Conservation (phyloP, 768 basidiomycete species). For the Boletales sp. region DNA sequence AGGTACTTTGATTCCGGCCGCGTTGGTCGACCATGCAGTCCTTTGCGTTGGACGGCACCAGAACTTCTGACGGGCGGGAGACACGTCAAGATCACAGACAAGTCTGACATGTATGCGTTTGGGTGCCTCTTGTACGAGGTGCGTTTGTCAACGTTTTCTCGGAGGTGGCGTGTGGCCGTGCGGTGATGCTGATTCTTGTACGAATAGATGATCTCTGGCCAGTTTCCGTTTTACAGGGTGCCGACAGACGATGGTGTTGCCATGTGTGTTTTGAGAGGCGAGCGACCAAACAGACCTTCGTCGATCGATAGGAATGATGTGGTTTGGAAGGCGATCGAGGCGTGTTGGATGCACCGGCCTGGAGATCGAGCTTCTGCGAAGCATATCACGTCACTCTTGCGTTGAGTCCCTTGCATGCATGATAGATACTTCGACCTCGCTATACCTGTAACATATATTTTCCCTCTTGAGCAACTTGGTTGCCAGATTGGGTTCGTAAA, state of each 20-base stretch:
- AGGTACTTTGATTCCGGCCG: slow-evolving; percentile 1
- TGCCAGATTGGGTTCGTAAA: too few species aligned
- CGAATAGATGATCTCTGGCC: slow-evolving; percentile 18
- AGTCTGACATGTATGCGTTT: slow-evolving; percentile 25
- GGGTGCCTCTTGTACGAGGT: slow-evolving; percentile 31
- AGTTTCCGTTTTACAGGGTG: slow-evolving; percentile 9
- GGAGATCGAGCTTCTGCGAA: slow-evolving; percentile 12
- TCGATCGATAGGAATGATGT: slow-evolving; percentile 1
- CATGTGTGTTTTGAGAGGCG: neutral
- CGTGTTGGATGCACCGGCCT: slow-evolving; percentile 8
- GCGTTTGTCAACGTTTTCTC: neutral
- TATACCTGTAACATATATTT: too few species aligned
- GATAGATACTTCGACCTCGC: too few species aligned
- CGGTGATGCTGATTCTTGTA: neutral
- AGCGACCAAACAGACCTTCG: slow-evolving; percentile 6
- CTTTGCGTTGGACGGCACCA: slow-evolving; percentile 26
- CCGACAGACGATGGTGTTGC: neutral
- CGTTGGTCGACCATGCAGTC: slow-evolving; percentile 13
- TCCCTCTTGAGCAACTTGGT: too few species aligned
- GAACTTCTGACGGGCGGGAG: slow-evolving; percentile 12
- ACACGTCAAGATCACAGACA: slow-evolving; percentile 6
- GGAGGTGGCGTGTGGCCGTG: neutral
- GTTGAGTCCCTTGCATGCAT: neutral
- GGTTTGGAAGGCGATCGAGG: slow-evolving; percentile 10
- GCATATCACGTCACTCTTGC: neutral